A percentile compares a stretch with the other conserved stretches of the same genome.
phyloP scores from a whole-genome alignment of 148 eudicot species.

The Rhododendron simsii region DNA sequence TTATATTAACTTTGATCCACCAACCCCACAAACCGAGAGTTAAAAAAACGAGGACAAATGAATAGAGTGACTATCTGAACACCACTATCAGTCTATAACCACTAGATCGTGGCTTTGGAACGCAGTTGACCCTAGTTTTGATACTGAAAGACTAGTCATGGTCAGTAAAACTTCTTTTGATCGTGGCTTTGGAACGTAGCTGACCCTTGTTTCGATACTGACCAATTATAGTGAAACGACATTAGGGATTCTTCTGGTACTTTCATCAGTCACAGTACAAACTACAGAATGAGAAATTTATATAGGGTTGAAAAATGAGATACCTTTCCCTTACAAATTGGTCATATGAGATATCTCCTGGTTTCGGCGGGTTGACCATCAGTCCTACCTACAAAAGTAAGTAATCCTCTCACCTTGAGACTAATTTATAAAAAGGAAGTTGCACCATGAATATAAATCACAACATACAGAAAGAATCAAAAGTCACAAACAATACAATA shows the following conservation, averaged over 20 bases:
- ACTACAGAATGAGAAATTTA: background rate
- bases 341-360: constrained; percentile 85
- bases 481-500: background rate
- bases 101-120: background rate
- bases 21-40: background rate
- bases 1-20: background rate
- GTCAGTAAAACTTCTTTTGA: background rate
- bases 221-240: background rate
- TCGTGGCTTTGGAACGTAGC: background rate
- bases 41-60: background rate
- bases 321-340: constrained; percentile 80
- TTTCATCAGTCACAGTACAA: background rate
- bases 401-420: background rate
- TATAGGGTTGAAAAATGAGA: background rate
- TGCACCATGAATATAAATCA: background rate
- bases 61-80: background rate
- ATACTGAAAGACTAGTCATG: background rate
- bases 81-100: background rate
- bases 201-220: background rate
- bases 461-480: background rate
- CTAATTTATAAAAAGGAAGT: background rate
- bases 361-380: constrained; percentile 92
- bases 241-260: background rate
- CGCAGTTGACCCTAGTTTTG: background rate
- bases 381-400: constrained; percentile 63